Evolutionary conservation across 2,329 filamentous ascomycete genomes (phyloP).

Genomic region (Bipolaris sorokiniana): DNA sequence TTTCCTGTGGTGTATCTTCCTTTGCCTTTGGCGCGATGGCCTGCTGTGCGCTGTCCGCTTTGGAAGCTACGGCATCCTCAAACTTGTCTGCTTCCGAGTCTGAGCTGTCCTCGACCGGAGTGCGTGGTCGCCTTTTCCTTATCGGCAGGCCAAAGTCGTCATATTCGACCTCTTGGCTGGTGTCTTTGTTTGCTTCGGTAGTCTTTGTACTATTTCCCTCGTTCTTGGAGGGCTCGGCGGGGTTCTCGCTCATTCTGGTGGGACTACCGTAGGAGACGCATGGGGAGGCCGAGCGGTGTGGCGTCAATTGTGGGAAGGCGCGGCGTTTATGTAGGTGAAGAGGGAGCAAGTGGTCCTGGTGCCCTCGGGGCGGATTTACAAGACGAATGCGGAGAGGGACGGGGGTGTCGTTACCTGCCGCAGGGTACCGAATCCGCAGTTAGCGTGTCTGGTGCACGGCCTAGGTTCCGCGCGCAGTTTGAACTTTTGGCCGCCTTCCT

Average conservation of each 20-base stretch:
- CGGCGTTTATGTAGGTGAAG: background rate
- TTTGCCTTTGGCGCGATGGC: slow-evolving; percentile 32
- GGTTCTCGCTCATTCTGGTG: slow-evolving; percentile 37
- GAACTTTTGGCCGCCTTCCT: slow-evolving; percentile 19
- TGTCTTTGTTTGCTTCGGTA: slow-evolving; percentile 16
- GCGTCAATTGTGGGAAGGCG: slow-evolving; percentile 2
- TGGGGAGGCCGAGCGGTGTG: slow-evolving; percentile 13
- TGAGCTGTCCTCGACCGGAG: slow-evolving; percentile 35
- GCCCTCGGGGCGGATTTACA: slow-evolving; percentile 20
- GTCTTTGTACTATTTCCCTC: slow-evolving; percentile 27
- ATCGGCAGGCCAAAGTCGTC: slow-evolving; percentile 77
- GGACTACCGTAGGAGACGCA: slow-evolving; percentile 23
- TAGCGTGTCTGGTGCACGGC: slow-evolving; percentile 18
- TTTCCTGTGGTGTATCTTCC: slow-evolving; percentile 17
- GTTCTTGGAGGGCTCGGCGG: slow-evolving; percentile 36
- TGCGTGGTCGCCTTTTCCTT: slow-evolving; percentile 52
- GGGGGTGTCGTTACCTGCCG: slow-evolving; percentile 21
- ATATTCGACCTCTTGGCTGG: slow-evolving; percentile 53
- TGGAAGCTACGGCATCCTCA: slow-evolving; percentile 36
- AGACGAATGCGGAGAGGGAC: slow-evolving; percentile 22
- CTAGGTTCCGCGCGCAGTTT: slow-evolving; percentile 13
- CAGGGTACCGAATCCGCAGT: slow-evolving; percentile 16
- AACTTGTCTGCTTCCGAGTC: slow-evolving; percentile 38
- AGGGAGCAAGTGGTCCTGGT: slow-evolving; percentile 16
- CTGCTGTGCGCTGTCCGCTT: slow-evolving; percentile 33